Percentiles rank a stretch among this genome's conserved stretches.
Evolutionary conservation across 805 yeast species (phyloP).

Genomic region (Ogataea nonfermentans): DNA sequence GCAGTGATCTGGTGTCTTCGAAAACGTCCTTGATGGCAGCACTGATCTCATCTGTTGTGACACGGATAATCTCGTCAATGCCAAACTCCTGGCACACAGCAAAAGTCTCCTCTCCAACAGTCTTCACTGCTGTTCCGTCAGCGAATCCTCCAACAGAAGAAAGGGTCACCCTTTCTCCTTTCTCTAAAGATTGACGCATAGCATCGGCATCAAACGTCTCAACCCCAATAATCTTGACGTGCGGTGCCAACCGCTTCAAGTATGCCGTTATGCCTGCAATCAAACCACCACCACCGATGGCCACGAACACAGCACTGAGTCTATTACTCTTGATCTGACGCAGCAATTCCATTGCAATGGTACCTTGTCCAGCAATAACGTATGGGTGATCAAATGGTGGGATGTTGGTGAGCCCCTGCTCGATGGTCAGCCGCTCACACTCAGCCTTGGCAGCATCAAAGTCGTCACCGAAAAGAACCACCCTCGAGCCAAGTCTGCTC

Average conservation of each 20-base stretch:
- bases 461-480: constrained; percentile 89
- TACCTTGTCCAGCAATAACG: constrained; percentile 98
- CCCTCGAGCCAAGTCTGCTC: constrained; percentile 88
- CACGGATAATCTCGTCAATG: constrained; percentile 87
- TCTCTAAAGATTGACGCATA: constrained; percentile 66
- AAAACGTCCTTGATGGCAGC: constrained; percentile 97
- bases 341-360: constrained; percentile 88
- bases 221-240: constrained; percentile 91
- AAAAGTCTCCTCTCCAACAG: constrained; percentile 89
- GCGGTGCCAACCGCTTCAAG: constrained; percentile 95
- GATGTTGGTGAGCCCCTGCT: constrained; percentile 77
- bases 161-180: constrained; percentile 54
- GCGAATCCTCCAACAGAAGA: constrained; percentile 92
- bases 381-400: constrained; percentile 99
- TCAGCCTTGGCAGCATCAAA: constrained; percentile 94
- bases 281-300: constrained; percentile 97
- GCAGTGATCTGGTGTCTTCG: constrained; percentile 90
- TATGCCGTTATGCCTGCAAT: constrained; percentile 89
- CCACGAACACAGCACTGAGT: constrained; percentile 82
- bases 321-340: constrained; percentile 80
- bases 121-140: constrained; percentile 95
- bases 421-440: constrained; percentile 67
- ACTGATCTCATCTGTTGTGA: constrained; percentile 86
- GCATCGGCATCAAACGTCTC: constrained; percentile 96
- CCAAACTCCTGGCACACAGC: constrained; percentile 63